These are phyloP conservation scores for Komagataella populi DNA, from an alignment of 805 yeast species.

Conservation along the genomic window DNA sequence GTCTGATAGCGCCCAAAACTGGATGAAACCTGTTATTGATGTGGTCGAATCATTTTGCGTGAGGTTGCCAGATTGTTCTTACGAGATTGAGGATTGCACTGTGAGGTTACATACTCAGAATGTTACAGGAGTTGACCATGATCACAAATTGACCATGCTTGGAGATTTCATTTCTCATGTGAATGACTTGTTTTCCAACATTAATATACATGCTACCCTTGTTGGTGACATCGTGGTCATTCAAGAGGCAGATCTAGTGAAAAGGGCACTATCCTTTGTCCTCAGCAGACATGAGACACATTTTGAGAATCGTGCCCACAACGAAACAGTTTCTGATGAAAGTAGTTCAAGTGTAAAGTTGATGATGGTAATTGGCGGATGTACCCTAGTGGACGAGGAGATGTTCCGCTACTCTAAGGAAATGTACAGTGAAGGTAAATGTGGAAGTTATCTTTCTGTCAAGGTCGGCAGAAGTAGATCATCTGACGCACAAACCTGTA, in stretches of 20 bases:
- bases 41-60: constrained; percentile 52
- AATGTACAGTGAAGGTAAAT: constrained; percentile 18
- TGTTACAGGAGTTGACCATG: constrained; percentile 43
- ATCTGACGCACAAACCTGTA: constrained; percentile 43
- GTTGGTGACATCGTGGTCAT: constrained; percentile 58
- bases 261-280: constrained; percentile 43
- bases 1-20: constrained; percentile 32
- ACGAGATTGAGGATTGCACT: constrained; percentile 63
- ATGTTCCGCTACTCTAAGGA: constrained; percentile 40
- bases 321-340: constrained; percentile 5
- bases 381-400: constrained; percentile 58
- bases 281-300: constrained; percentile 14
- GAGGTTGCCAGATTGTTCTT: constrained; percentile 66
- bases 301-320: constrained; percentile 3
- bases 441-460: constrained; percentile 42
- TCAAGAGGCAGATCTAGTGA: constrained; percentile 47
- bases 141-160: constrained; percentile 51
- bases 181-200: constrained; percentile 55
- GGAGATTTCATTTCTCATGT: constrained; percentile 82
- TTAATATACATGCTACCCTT: constrained; percentile 65
- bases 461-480: constrained; percentile 39
- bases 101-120: constrained; percentile 65
- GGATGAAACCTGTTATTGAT: constrained; percentile 46
- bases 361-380: constrained; percentile 49
- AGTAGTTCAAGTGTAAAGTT: constrained; percentile 18